phyloP scores from a whole-genome alignment of 2,329 filamentous ascomycete genomes.

The Penicillium sp. region DNA sequence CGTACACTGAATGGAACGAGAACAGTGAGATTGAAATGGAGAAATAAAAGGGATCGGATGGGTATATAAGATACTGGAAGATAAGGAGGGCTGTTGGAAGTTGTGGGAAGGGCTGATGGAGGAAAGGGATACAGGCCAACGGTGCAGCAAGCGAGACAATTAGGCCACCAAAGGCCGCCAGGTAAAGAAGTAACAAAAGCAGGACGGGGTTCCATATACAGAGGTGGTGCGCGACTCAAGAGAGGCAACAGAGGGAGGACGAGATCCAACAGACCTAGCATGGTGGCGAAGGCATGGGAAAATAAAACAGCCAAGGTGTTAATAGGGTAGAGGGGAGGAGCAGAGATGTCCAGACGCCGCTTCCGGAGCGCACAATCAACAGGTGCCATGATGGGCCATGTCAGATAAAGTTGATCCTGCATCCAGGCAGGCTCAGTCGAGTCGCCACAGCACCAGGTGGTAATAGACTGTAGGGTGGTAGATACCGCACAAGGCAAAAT shows the following conservation, averaged over 20 bases:
- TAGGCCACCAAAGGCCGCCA: not conserved
- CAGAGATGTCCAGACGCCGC: slow-evolving; percentile 17
- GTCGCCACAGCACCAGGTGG: slow-evolving; percentile 8
- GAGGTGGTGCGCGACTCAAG: not conserved
- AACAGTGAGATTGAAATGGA: slow-evolving; percentile 9
- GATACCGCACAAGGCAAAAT: no score
- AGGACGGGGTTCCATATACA: slow-evolving; percentile 7
- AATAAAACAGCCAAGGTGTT: slow-evolving; percentile 7
- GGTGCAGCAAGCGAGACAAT: slow-evolving; percentile 13
- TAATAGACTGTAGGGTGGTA: not conserved
- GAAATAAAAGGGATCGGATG: slow-evolving; percentile 19
- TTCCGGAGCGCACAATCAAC: slow-evolving; percentile 18
- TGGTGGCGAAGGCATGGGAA: slow-evolving; percentile 1
- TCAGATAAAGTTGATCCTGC: slow-evolving; percentile 11
- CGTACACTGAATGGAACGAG: slow-evolving; percentile 13
- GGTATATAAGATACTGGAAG: slow-evolving; percentile 20
- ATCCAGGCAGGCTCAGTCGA: slow-evolving; percentile 13
- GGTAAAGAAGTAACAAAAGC: not conserved
- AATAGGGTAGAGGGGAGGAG: slow-evolving; percentile 2
- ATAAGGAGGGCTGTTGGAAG: not conserved
- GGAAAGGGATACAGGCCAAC: slow-evolving; percentile 3
- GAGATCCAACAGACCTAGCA: slow-evolving; percentile 1
- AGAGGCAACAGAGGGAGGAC: not conserved
- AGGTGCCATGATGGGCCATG: slow-evolving; percentile 4
- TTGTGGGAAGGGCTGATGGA: no score